A percentile compares a stretch with the other conserved stretches of the same genome.
These are phyloP conservation scores for Vickermania spadyakhi DNA, from an alignment of 208 protist genomes.

Conservation along the genomic window DNA sequence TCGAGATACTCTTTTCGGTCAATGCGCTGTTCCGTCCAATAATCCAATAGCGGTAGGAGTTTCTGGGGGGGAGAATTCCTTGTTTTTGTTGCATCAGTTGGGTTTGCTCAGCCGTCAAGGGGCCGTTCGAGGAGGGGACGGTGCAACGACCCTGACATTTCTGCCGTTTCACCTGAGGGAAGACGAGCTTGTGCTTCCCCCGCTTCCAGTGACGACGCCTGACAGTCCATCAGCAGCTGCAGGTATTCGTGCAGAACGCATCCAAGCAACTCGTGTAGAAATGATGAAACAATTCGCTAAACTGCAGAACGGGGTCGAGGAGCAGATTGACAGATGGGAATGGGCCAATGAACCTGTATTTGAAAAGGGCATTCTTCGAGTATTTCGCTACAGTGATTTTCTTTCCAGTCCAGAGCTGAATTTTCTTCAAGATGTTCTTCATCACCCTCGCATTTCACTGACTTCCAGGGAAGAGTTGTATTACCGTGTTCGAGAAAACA, in stretches of 20 bases:
- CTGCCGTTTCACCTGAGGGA: slow-evolving; percentile 66
- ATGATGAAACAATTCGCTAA: slow-evolving; percentile 33
- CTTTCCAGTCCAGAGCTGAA: slow-evolving; percentile 17
- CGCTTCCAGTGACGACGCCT: slow-evolving; percentile 1
- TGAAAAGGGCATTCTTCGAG: slow-evolving; percentile 16
- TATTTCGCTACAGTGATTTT: slow-evolving; percentile 57
- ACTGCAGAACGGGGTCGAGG: slow-evolving; percentile 21
- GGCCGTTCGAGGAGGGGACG: slow-evolving; percentile 9
- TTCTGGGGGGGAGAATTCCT: slow-evolving; percentile 53
- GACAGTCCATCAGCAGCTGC: background rate
- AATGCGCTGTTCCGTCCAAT: slow-evolving; percentile 48
- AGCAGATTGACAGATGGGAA: slow-evolving; percentile 24
- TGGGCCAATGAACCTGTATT: slow-evolving; percentile 28
- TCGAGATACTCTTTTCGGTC: slow-evolving; percentile 41
- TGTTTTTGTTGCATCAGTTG: slow-evolving; percentile 59
- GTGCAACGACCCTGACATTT: slow-evolving; percentile 17
- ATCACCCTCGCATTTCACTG: slow-evolving; percentile 32
- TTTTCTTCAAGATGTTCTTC: slow-evolving; percentile 23
- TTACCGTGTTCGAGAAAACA: slow-evolving; percentile 24
- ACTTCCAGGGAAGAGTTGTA: slow-evolving; percentile 54
- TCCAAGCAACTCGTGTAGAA: slow-evolving; percentile 9
- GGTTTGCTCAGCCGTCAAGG: slow-evolving; percentile 34
- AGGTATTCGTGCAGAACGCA: background rate
- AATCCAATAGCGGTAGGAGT: slow-evolving; percentile 61
- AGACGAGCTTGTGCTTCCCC: slow-evolving; percentile 40